Evolutionary conservation across 2,329 filamentous ascomycete species (phyloP).

Genomic region (Neonectria faginata): DNA sequence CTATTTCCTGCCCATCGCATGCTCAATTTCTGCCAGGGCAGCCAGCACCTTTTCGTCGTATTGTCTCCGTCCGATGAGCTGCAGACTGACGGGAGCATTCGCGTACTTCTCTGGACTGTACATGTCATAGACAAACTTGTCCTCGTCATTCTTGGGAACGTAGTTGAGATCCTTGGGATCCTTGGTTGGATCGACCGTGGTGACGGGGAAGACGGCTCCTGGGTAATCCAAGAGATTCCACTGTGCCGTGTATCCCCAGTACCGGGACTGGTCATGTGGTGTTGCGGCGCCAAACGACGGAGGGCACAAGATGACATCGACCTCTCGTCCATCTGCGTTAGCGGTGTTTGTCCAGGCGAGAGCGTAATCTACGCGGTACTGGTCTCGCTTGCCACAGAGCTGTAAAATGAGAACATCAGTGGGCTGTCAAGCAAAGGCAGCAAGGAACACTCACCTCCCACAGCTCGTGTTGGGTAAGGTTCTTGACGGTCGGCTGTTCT

Average conservation of each 20-base stretch:
- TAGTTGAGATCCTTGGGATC: constrained; percentile 43
- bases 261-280: constrained; percentile 58
- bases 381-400: constrained; percentile 54
- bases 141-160: constrained; percentile 44
- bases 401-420: constrained; percentile 15
- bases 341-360: constrained; percentile 54
- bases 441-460: constrained; percentile 49
- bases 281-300: constrained; percentile 64
- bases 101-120: constrained; percentile 44
- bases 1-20: constrained; percentile 38
- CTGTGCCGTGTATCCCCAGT: constrained; percentile 74
- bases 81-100: constrained; percentile 44
- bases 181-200: constrained; percentile 43
- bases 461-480: constrained; percentile 54
- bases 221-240: constrained; percentile 80
- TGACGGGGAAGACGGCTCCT: constrained; percentile 69
- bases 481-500: constrained; percentile 59
- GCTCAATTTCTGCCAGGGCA: constrained; percentile 42
- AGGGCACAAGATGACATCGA: constrained; percentile 74
- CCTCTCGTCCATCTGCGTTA: constrained; percentile 43
- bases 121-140: constrained; percentile 46
- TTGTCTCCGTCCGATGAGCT: constrained; percentile 46
- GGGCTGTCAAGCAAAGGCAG: background rate
- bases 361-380: constrained; percentile 53
- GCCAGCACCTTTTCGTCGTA: constrained; percentile 49